Evolutionary conservation across 495 filamentous ascomycete genomes (phyloP), one percentile per base, ranked within the genome.

Genomic region (Penicillium canariense): DNA sequence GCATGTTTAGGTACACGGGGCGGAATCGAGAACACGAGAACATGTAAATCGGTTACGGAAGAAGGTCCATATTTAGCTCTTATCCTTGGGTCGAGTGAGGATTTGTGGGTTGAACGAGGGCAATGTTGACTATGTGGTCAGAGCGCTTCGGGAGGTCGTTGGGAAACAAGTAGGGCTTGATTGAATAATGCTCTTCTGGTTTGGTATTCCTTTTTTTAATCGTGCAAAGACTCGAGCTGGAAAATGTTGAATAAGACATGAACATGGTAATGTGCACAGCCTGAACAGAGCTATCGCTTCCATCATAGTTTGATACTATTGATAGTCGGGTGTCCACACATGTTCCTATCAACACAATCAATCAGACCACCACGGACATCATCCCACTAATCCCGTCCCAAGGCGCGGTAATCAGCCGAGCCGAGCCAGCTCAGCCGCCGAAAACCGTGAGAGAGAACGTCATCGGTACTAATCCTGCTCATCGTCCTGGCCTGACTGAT

Each of bases 391-490:
- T 46, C 11, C 43, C 26, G 26, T 46, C 25, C 15, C 28, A 18
- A 30, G 43, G 10, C 17, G 26, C 8, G 9, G 15, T 46, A 42
- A 23, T 46, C 36, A 31, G 28, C 35, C 12, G 52, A 28, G 42
- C 47, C 39, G 47, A 57, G 54, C 40, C 54, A 57, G 54, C 54
- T 46, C 45, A 39, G 55, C 48, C 15, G 30, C 44, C 43, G 39
- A 39, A 34, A 50, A 7, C 22, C 23, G 7, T 38, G 38, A 40
- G 8, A 50, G n/a, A 43, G 22, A 52, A 52, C 35, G 32, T 18
- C 4, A 22, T 26, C 11, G 25, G 20, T 38, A 22, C 26, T 40
- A 22, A 26, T 35, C 42, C 36, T 23, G 6, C 17, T 14, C 15
- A 5, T 8, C 35, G 6, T 9, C 35, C 35, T 17, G 17, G 35